Base-by-base conservation (phyloP, 768 basidiomycete species). In the Ephemerocybe angulata region DNA sequence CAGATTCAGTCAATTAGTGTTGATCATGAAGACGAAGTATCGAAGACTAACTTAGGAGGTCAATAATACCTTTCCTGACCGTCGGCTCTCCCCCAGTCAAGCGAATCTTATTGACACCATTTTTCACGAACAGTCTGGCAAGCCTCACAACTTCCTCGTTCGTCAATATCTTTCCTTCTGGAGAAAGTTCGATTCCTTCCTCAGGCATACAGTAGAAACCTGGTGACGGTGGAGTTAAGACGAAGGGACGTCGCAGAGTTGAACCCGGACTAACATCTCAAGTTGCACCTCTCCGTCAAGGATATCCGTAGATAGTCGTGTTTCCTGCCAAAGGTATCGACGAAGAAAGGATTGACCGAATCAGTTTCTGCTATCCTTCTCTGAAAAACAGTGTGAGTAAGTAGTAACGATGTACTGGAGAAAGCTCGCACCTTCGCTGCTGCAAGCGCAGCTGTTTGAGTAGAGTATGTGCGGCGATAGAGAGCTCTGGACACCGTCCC, bases 131-230 rank as follows among this genome's bases (percentile, higher is more conserved):
- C 17, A 95, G 70, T 17, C 76, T 69, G 4, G 89, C 87, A 1
- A 93, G 76, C 46, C 87, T 82, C 38, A 88, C 66, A 27, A 94
- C 71, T 65, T 95, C 91, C 49, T 84, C 79, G 58, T 92, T 85
- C 0, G 87, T 84, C 35, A 95, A 77, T 54, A 92, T 77, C 55
- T 88, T 78, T 10, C 75, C 74, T 30, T 73, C 72, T 2, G 90
- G 92, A 12, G 88, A 86, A 25, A 93, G 76, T 50, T 87, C 80
- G 4, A 93, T 72, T 29, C 91, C 90, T 63, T 88, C 84, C 50
- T 77, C 81, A 2, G 91, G 92, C 92, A 94, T 95, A 63, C 91
- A 94, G 66, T 95, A 95, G 62, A 92, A 92, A 61, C 91, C 90
- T 94, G 58, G 8, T n/a, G 22, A 28, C 28, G n/a, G n/a, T n/a